These are phyloP conservation scores for Mallotus nudiflorus DNA, from an alignment of 345 rosid species.

Conservation along the genomic window DNA sequence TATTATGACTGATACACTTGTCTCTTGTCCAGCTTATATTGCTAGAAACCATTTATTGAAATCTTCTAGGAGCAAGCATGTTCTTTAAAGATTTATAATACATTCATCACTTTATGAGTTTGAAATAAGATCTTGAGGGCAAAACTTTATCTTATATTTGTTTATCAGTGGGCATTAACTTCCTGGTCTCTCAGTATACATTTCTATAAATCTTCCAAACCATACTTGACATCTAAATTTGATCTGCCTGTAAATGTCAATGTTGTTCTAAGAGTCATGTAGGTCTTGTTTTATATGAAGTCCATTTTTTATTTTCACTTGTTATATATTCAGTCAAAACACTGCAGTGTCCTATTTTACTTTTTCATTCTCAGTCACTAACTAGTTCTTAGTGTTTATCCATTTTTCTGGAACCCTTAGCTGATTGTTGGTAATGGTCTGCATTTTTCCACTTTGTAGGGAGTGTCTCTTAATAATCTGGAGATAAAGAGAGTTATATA, in stretches of 20 bases:
- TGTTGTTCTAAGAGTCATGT: not conserved
- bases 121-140: not conserved
- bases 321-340: not conserved
- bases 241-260: not conserved
- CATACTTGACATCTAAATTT: not conserved
- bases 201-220: not conserved
- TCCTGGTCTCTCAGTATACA: not conserved
- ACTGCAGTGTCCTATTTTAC: not conserved
- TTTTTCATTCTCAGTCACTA: not conserved
- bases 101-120: not conserved
- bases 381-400: no score
- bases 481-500: slow-evolving; percentile 80
- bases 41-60: not conserved
- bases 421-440: not conserved
- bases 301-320: not conserved
- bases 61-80: not conserved
- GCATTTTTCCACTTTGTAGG: slow-evolving; percentile 41
- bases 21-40: not conserved
- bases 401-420: not conserved
- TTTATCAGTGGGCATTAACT: not conserved
- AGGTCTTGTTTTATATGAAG: not conserved
- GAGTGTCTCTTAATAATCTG: slow-evolving; percentile 65
- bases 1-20: not conserved
- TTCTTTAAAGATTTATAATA: not conserved
- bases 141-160: not conserved